Conservation (phyloP, 2,329 filamentous ascomycete genomes). For the Penicillium nordicum region DNA sequence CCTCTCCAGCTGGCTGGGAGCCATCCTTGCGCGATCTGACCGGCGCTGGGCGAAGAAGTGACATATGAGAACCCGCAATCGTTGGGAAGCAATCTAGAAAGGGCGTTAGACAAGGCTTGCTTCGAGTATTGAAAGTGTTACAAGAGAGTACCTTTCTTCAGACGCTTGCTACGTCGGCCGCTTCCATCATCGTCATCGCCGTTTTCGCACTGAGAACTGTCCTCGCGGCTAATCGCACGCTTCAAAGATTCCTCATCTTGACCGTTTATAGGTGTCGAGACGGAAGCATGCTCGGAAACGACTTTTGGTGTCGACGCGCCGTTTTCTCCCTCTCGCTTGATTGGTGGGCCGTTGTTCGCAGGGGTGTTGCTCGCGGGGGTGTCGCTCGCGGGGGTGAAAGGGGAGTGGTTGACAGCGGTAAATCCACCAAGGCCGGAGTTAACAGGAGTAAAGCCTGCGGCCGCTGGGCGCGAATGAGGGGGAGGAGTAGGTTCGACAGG, state of each 20-base stretch:
- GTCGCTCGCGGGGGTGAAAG: conserved; percentile 43
- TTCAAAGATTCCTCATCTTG: conserved; percentile 62
- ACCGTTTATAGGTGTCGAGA: conserved; percentile 55
- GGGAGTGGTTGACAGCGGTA: conserved; percentile 56
- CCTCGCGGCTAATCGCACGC: conserved; percentile 66
- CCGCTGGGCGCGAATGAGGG: conserved; percentile 31
- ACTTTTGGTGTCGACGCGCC: conserved; percentile 60
- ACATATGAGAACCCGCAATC: conserved; percentile 96
- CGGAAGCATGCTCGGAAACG: conserved; percentile 62
- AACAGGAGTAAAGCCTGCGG: conserved; percentile 66
- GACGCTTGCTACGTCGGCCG: conserved; percentile 82
- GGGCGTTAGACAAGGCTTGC: neutral
- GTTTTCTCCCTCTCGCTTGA: conserved; percentile 54
- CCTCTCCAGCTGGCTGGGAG: conserved; percentile 57
- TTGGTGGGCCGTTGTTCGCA: conserved; percentile 38
- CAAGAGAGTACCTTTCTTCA: conserved; percentile 69
- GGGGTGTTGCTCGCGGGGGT: conserved; percentile 21
- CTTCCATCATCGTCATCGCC: conserved; percentile 60
- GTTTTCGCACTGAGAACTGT: conserved; percentile 42
- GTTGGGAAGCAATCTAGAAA: conserved; percentile 58
- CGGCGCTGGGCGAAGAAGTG: conserved; percentile 77
- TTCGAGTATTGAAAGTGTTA: conserved; percentile 16
- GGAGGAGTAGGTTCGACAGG: conserved; percentile 40
- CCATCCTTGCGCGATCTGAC: conserved; percentile 55
- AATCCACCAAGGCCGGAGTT: conserved; percentile 58